These are phyloP conservation scores for Kuraishia cidri DNA, from an alignment of 805 yeast genomes.

Conservation along the genomic window DNA sequence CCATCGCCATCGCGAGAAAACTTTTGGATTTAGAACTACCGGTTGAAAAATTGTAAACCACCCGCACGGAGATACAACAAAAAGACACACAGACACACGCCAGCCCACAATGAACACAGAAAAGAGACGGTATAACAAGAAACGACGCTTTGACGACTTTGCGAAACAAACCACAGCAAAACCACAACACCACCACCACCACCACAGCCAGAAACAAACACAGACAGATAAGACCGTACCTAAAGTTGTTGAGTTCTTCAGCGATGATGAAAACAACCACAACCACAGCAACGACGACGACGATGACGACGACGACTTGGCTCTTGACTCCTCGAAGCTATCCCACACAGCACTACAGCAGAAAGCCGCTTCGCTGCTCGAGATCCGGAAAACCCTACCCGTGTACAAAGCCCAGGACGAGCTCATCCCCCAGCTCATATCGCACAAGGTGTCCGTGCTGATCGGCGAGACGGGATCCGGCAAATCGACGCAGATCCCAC, in stretches of 20 bases:
- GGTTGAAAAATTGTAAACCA: too few relatives aligned
- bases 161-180: too few relatives aligned
- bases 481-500: conserved; percentile 95
- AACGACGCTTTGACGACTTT: too few relatives aligned
- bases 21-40: too few relatives aligned
- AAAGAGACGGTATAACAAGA: too few relatives aligned
- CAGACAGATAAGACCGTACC: too few relatives aligned
- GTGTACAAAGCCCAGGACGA: conserved; percentile 64
- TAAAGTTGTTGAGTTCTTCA: conserved; percentile 24
- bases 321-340: conserved; percentile 2
- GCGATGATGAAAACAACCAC: conserved; percentile 24
- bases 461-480: conserved; percentile 99
- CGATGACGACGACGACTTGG: conserved; percentile 7
- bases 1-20: too few relatives aligned
- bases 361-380: conserved; percentile 35
- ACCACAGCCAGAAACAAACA: too few relatives aligned
- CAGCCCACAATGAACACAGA: too few relatives aligned
- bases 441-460: conserved; percentile 64
- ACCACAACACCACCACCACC: too few relatives aligned
- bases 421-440: conserved; percentile 42
- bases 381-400: conserved; percentile 55
- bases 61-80: too few relatives aligned
- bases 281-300: conserved; percentile 10
- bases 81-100: too few relatives aligned
- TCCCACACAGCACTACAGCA: conserved; percentile 16